Percentiles rank a stretch among this genome's conserved stretches.
Evolutionary conservation across 805 yeast genomes (phyloP).

Genomic region (Wickerhamiella lipophila): DNA sequence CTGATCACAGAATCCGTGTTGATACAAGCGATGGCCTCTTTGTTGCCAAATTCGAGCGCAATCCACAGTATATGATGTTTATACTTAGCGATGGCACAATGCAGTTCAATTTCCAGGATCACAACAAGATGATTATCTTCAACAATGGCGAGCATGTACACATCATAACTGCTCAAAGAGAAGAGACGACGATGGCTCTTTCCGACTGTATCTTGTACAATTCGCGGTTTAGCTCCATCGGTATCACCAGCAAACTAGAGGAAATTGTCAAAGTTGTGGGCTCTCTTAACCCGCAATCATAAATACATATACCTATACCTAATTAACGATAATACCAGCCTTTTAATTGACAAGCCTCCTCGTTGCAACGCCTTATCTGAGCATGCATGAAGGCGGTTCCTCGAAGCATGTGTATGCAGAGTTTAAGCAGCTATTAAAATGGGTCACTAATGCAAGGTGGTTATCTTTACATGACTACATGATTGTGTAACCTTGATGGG

Average conservation of each 20-base stretch:
- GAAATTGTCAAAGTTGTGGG: conserved; percentile 9
- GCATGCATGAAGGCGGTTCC: no score
- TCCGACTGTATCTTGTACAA: conserved; percentile 13
- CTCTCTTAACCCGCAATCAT: neutral
- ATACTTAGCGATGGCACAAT: conserved; percentile 83
- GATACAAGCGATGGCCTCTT: conserved; percentile 34
- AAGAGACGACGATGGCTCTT: conserved; percentile 18
- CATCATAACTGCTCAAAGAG: conserved; percentile 40
- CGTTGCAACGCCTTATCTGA: no score
- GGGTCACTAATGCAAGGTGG: no score
- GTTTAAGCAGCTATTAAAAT: no score
- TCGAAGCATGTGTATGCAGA: no score
- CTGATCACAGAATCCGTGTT: conserved; percentile 35
- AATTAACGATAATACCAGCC: neutral
- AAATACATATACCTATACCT: neutral
- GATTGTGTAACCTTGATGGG: no score
- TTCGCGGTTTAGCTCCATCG: neutral
- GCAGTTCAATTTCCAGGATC: conserved; percentile 93
- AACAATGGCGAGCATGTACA: conserved; percentile 65
- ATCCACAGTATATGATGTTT: conserved; percentile 74
- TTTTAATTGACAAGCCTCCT: no score
- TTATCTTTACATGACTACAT: no score
- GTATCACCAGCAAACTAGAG: conserved; percentile 8
- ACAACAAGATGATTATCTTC: conserved; percentile 73
- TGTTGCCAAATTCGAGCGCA: conserved; percentile 71